These are phyloP conservation scores for Xylaria sp. DNA, from an alignment of 2,329 filamentous ascomycete species.

Conservation along the genomic window DNA sequence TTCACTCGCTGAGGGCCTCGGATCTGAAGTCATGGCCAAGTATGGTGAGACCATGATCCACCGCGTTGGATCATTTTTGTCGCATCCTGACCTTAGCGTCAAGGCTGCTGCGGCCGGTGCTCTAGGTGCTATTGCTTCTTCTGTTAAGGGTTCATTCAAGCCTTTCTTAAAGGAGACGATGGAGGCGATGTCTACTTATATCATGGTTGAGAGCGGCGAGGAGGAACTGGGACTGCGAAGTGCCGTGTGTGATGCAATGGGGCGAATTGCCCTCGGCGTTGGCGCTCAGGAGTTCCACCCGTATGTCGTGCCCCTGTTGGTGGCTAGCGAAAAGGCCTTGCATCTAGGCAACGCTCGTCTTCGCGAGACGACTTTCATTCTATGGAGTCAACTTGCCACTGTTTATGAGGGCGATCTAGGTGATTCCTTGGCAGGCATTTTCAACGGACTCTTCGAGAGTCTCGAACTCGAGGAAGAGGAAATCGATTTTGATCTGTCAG, in stretches of 20 bases:
- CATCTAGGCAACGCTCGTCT: constrained; percentile 87
- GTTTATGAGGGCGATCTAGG: constrained; percentile 87
- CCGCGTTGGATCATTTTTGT: constrained; percentile 82
- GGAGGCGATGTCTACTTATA: constrained; percentile 83
- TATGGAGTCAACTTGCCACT: constrained; percentile 94
- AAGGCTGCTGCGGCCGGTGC: constrained; percentile 90
- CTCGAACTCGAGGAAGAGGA: constrained; percentile 90
- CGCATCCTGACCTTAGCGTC: constrained; percentile 84
- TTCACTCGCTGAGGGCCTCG: constrained; percentile 84
- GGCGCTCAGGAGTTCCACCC: constrained; percentile 86
- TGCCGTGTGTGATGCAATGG: constrained; percentile 89
- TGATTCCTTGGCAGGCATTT: constrained; percentile 77
- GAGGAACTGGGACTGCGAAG: constrained; percentile 90
- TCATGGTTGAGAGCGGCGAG: constrained; percentile 84
- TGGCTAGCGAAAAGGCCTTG: constrained; percentile 88
- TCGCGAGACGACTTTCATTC: constrained; percentile 94
- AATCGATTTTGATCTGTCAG: constrained; percentile 68
- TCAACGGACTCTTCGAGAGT: constrained; percentile 81
- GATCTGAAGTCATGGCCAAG: constrained; percentile 77
- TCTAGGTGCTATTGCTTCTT: constrained; percentile 86
- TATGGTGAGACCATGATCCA: constrained; percentile 85
- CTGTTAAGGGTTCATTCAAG: constrained; percentile 80
- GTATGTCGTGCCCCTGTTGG: constrained; percentile 89
- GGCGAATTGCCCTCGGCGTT: constrained; percentile 88
- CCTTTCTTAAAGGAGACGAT: constrained; percentile 94